phyloP scores from a whole-genome alignment of 768 basidiomycete species.

The Tephrocybe sp. region DNA sequence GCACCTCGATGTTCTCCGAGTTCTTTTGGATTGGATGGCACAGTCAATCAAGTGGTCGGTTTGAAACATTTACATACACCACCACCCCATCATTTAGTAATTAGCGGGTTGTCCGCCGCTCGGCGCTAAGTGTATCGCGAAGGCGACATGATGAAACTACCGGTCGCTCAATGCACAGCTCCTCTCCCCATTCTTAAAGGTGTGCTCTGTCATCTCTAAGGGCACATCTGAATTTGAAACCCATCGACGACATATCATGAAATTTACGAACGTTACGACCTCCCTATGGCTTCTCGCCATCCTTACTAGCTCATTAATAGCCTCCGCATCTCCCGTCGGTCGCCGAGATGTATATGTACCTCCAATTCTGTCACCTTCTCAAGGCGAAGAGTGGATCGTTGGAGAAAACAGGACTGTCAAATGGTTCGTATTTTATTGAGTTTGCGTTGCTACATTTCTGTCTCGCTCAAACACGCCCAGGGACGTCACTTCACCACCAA shows the following conservation, averaged over 20 bases:
- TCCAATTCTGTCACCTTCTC: conserved; percentile 27
- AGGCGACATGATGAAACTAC: too few species aligned
- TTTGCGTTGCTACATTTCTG: neutral
- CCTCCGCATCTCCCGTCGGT: conserved; percentile 1
- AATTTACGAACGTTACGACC: neutral
- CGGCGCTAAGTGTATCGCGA: too few species aligned
- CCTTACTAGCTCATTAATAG: conserved; percentile 7
- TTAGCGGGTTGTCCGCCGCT: too few species aligned
- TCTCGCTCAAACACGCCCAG: conserved; percentile 15
- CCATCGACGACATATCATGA: conserved; percentile 1
- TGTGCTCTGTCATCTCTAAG: too few species aligned
- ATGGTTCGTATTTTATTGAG: conserved; percentile 26
- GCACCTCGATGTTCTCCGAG: too few species aligned
- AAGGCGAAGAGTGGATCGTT: conserved; percentile 31
- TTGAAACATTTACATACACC: too few species aligned
- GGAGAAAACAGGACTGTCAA: conserved; percentile 32
- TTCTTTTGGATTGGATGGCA: too few species aligned
- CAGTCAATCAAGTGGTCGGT: too few species aligned
- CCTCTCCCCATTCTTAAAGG: too few species aligned
- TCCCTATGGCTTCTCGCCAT: neutral
- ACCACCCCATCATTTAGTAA: too few species aligned
- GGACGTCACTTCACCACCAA: conserved; percentile 27
- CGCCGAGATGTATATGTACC: conserved; percentile 36
- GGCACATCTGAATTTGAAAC: too few species aligned
- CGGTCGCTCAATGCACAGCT: too few species aligned